A percentile compares a stretch with the other conserved stretches of the same genome.
Evolutionary conservation across 129 eudicot species (phyloP).

Genomic region (Heracleum sosnowskyi): DNA sequence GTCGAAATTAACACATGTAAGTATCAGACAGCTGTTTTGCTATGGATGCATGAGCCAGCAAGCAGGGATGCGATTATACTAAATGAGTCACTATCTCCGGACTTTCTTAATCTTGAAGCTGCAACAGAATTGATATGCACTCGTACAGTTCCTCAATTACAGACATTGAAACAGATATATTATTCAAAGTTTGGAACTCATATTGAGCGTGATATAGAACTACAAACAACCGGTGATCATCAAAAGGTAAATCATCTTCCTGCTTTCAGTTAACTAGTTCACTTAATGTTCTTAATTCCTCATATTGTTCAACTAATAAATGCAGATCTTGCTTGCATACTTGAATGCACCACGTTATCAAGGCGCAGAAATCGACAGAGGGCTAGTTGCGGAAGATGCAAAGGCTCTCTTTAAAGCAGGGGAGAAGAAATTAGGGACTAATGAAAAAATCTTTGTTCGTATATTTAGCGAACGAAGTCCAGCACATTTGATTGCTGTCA

Average conservation of each 20-base stretch:
- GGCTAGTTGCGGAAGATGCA: constrained; percentile 48
- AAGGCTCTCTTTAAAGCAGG: constrained; percentile 54
- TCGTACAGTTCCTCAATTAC: constrained; percentile 37
- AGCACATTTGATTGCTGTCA: constrained; percentile 47
- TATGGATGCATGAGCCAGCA: constrained; percentile 75
- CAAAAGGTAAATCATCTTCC: constrained; percentile 29
- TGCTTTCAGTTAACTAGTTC: not conserved
- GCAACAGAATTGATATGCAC: constrained; percentile 51
- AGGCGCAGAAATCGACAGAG: constrained; percentile 50
- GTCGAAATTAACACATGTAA: not conserved
- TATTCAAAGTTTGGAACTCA: constrained; percentile 31
- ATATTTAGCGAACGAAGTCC: constrained; percentile 51
- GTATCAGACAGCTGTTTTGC: constrained; percentile 47
- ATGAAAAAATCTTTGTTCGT: constrained; percentile 35
- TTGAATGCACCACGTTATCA: constrained; percentile 40
- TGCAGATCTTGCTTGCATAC: constrained; percentile 58
- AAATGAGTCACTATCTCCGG: constrained; percentile 26
- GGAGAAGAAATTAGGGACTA: constrained; percentile 58
- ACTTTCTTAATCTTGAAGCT: constrained; percentile 32
- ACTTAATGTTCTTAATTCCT: not conserved
- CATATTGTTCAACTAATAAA: constrained; percentile 6
- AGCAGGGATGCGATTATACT: constrained; percentile 43
- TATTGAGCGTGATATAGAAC: constrained; percentile 40
- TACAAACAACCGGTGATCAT: constrained; percentile 43
- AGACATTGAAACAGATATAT: constrained; percentile 33